Evolutionary conservation across 2,329 filamentous ascomycete genomes (phyloP).

Genomic region (Lecanoromycetidae sp.): DNA sequence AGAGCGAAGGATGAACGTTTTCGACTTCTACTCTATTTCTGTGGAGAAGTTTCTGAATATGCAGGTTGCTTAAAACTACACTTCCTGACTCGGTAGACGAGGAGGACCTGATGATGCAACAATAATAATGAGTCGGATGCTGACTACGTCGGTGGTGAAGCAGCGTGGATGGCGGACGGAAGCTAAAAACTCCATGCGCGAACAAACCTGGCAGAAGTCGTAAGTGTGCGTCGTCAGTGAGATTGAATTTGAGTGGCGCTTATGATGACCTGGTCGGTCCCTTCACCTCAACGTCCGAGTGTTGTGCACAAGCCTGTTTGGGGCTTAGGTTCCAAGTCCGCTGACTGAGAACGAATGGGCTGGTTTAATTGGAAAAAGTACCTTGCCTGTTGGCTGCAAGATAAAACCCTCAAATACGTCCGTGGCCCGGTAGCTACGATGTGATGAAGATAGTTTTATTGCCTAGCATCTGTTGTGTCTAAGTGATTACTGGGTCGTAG

Average conservation of each 20-base stretch:
- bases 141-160: neutral
- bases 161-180: neutral
- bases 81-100: neutral
- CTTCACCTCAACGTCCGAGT: neutral
- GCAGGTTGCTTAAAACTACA: neutral
- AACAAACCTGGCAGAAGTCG: conserved; percentile 1
- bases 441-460: too few species aligned
- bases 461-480: too few species aligned
- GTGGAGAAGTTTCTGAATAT: too few species aligned
- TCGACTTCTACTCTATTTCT: too few species aligned
- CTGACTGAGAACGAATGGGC: too few species aligned
- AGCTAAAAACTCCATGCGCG: neutral
- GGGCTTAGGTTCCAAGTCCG: too few species aligned
- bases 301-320: too few species aligned
- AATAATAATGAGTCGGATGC: neutral
- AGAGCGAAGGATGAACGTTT: neutral
- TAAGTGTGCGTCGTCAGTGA: neutral
- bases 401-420: too few species aligned
- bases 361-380: too few species aligned
- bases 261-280: conserved; percentile 1
- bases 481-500: too few species aligned
- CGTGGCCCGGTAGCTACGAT: too few species aligned
- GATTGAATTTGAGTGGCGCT: conserved; percentile 5
- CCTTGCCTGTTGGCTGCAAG: too few species aligned
- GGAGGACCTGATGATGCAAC: neutral